These are phyloP conservation scores for Diplotaxis tenuifolia DNA, from an alignment of 345 rosid species.

Conservation along the genomic window DNA sequence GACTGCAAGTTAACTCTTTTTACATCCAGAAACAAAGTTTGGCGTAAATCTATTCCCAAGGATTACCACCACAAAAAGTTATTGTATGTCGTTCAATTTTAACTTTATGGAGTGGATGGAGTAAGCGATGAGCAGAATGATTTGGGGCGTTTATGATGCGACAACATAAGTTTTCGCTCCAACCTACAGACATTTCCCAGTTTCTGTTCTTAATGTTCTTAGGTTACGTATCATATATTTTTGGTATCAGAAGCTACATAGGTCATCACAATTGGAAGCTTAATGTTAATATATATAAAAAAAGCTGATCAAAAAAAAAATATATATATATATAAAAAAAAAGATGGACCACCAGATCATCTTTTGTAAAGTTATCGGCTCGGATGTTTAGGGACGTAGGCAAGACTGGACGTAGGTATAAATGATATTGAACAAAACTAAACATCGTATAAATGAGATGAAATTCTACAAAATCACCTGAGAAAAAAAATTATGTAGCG, in stretches of 20 bases:
- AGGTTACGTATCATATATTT: not conserved
- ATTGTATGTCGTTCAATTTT: no score
- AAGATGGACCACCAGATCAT: not conserved
- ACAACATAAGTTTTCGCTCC: no score
- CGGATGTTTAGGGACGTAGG: not conserved
- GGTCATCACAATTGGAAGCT: no score
- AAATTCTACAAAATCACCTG: not conserved
- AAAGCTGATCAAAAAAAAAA: no score
- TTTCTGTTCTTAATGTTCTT: not conserved
- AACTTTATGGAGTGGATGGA: no score
- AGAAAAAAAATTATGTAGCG: no score
- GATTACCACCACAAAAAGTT: not conserved
- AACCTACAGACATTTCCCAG: not conserved
- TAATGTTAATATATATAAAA: no score
- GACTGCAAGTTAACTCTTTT: not conserved
- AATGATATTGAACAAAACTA: not conserved
- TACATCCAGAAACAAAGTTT: not conserved
- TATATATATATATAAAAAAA: no score
- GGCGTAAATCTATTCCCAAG: not conserved
- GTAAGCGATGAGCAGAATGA: not conserved
- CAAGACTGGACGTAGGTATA: no score
- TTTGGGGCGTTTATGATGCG: not conserved
- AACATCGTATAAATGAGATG: not conserved
- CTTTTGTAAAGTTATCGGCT: not conserved
- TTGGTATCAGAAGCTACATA: not conserved